A percentile compares a stretch with the other conserved stretches of the same genome.
Evolutionary conservation across 768 basidiomycete genomes (phyloP).

Genomic region (Termitomyces heimii): DNA sequence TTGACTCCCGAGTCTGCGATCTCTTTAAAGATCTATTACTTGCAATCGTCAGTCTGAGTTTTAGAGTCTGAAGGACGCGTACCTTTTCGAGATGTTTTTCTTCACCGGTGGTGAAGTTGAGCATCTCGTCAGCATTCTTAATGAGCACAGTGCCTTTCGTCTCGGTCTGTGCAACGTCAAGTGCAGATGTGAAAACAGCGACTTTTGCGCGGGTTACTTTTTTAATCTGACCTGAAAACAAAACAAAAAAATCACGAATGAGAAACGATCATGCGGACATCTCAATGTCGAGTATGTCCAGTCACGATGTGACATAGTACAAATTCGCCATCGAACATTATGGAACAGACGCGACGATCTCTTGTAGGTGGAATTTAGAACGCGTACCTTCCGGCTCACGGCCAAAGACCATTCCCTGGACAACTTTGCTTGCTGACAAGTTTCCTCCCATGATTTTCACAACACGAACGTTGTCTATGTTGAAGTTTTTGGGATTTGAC

Average conservation of each 20-base stretch:
- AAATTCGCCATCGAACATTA: not conserved
- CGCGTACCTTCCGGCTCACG: constrained; percentile 85
- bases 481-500: constrained; percentile 82
- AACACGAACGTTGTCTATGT: constrained; percentile 96
- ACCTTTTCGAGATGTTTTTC: constrained; percentile 95
- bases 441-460: constrained; percentile 98
- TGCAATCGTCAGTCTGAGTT: not conserved
- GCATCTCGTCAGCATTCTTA: constrained; percentile 92
- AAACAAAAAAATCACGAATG: not conserved
- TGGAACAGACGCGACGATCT: not conserved
- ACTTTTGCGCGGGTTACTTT: constrained; percentile 86
- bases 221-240: constrained; percentile 67
- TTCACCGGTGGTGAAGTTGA: constrained; percentile 94
- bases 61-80: constrained; percentile 19
- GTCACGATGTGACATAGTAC: not conserved
- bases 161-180: constrained; percentile 95
- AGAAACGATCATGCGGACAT: not conserved
- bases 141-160: constrained; percentile 98
- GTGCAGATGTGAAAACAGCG: constrained; percentile 84
- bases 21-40: not conserved
- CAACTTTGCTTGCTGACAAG: constrained; percentile 78
- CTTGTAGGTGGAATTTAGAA: not conserved
- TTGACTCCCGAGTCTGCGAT: not conserved
- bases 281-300: not conserved
- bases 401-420: constrained; percentile 97